Percentiles rank a stretch among this genome's conserved stretches.
These are phyloP conservation scores for Diaporthe sp. DNA, from an alignment of 2,329 filamentous ascomycete genomes.

Conservation along the genomic window DNA sequence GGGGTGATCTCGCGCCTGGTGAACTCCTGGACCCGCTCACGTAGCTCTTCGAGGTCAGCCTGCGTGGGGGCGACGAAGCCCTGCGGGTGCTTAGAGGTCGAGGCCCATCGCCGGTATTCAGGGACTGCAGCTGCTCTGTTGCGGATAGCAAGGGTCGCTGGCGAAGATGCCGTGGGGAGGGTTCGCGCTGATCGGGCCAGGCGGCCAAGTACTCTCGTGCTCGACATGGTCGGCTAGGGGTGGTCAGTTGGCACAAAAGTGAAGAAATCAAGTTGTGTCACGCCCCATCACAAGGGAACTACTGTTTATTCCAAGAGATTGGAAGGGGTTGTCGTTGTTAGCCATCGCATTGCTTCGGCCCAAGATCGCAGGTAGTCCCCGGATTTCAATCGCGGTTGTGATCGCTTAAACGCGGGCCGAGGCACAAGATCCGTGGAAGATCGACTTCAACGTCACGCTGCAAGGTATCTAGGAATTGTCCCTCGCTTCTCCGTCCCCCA, in stretches of 20 bases:
- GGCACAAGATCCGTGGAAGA: conserved; percentile 5
- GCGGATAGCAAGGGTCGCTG: conserved; percentile 47
- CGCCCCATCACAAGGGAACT: not conserved
- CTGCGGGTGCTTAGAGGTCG: conserved; percentile 68
- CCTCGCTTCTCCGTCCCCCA: not conserved
- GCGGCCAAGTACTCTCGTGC: conserved; percentile 51
- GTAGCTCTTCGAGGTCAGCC: conserved; percentile 82
- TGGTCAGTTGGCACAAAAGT: no score
- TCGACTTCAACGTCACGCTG: conserved; percentile 1
- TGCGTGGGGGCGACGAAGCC: conserved; percentile 77
- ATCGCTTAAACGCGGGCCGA: conserved; percentile 39
- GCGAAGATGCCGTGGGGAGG: conserved; percentile 38
- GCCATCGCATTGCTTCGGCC: conserved; percentile 37
- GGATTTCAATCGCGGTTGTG: conserved; percentile 21
- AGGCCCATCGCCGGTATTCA: conserved; percentile 55
- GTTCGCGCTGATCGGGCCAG: conserved; percentile 47
- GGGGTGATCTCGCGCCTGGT: conserved; percentile 88
- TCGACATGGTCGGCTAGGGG: conserved; percentile 52
- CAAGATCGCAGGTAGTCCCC: conserved; percentile 24
- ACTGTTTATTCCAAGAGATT: not conserved
- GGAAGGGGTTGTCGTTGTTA: not conserved
- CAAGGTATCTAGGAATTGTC: not conserved
- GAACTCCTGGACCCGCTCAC: conserved; percentile 90
- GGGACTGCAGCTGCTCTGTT: conserved; percentile 48
- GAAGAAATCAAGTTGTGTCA: not conserved